Evolutionary conservation across 345 rosid species (phyloP).

Genomic region (Brassica cretica): DNA sequence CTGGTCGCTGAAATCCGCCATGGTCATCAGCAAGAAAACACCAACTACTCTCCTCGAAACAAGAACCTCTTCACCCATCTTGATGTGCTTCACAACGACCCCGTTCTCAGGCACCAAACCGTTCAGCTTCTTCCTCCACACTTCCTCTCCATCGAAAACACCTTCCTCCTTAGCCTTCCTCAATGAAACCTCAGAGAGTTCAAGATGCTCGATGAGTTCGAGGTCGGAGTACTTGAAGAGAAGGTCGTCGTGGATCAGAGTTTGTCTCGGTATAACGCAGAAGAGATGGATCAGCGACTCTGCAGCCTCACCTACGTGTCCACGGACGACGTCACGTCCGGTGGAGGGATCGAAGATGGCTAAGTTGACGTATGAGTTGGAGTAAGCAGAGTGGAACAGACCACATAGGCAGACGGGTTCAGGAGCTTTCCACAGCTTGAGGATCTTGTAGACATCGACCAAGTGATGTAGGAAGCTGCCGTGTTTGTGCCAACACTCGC

Average conservation of each 20-base stretch:
- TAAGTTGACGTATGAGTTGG: slow-evolving; percentile 86
- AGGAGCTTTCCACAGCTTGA: slow-evolving; percentile 78
- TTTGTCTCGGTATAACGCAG: slow-evolving; percentile 80
- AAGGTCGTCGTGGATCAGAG: slow-evolving; percentile 80
- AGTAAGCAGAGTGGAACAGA: slow-evolving; percentile 92
- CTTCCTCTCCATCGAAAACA: slow-evolving; percentile 54
- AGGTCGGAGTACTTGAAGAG: slow-evolving; percentile 67
- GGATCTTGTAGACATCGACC: slow-evolving; percentile 75
- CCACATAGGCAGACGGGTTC: slow-evolving; percentile 87
- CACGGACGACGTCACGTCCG: slow-evolving; percentile 77
- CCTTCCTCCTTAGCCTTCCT: slow-evolving; percentile 65
- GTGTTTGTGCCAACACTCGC: slow-evolving; percentile 99
- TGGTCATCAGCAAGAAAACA: slow-evolving; percentile 68
- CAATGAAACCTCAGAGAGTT: slow-evolving; percentile 53
- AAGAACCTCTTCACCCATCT: slow-evolving; percentile 67
- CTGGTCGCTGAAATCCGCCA: slow-evolving; percentile 96
- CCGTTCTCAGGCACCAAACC: slow-evolving; percentile 63
- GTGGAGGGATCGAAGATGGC: slow-evolving; percentile 88
- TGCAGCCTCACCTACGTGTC: slow-evolving; percentile 78
- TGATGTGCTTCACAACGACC: slow-evolving; percentile 64
- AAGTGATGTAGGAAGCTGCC: slow-evolving; percentile 91
- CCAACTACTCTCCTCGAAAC: slow-evolving; percentile 74
- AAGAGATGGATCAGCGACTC: slow-evolving; percentile 85
- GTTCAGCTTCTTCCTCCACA: slow-evolving; percentile 78
- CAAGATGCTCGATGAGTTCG: slow-evolving; percentile 72